These are phyloP conservation scores for Diplosphaera chodatii DNA, from an alignment of 139 green algal genomes.

Conservation along the genomic window DNA sequence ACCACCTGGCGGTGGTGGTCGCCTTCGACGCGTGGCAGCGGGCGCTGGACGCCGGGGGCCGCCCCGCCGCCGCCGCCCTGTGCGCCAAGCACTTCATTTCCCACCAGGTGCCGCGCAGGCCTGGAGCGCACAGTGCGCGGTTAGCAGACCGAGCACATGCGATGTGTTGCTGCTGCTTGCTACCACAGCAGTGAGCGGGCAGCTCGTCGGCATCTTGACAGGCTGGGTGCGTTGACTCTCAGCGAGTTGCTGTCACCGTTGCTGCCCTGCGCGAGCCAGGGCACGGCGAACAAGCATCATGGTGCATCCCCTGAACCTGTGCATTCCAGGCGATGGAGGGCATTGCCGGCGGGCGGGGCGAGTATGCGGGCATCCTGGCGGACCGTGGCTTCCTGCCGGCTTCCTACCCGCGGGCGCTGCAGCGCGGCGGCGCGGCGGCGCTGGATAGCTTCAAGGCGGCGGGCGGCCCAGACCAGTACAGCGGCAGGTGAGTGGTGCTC, in stretches of 20 bases:
- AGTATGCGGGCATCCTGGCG: slow-evolving; percentile 64
- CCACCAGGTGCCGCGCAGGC: neutral
- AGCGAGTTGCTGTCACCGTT: too few species aligned
- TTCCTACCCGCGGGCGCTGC: slow-evolving; percentile 12
- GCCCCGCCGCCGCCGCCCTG: slow-evolving; percentile 6
- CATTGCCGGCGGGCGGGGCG: slow-evolving; percentile 49
- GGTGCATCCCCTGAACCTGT: too few species aligned
- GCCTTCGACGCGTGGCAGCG: slow-evolving; percentile 65
- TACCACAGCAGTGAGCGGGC: too few species aligned
- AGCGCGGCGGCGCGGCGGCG: too few species aligned
- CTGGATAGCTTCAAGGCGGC: neutral
- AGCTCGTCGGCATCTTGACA: too few species aligned
- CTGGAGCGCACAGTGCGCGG: too few species aligned
- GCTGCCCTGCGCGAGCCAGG: too few species aligned
- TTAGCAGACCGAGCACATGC: too few species aligned
- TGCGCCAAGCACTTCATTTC: slow-evolving; percentile 38
- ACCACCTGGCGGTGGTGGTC: slow-evolving; percentile 80
- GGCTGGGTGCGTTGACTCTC: too few species aligned
- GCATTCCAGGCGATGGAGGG: slow-evolving; percentile 41
- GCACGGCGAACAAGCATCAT: too few species aligned
- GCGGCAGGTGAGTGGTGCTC: neutral
- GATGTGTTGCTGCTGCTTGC: too few species aligned
- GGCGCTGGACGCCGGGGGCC: slow-evolving; percentile 13
- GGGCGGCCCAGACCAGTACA: neutral
- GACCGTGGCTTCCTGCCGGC: slow-evolving; percentile 62